Evolutionary conservation across 768 basidiomycete genomes (phyloP).

Genomic region (Pleurotus pulmonarius): DNA sequence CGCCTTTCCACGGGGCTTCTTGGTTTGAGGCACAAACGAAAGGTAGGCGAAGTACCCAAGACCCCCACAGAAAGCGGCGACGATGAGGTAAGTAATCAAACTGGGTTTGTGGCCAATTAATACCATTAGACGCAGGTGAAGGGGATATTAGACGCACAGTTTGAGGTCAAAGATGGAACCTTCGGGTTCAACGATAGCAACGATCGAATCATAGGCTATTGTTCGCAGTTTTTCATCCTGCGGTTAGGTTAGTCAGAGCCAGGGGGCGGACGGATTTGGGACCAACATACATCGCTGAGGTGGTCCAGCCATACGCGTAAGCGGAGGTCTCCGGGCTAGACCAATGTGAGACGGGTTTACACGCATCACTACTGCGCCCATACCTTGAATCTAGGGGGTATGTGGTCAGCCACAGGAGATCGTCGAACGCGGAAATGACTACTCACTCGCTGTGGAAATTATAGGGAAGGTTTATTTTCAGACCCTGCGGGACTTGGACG

Average conservation of each 20-base stretch:
- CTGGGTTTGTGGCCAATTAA: conserved; percentile 18
- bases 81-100: conserved; percentile 70
- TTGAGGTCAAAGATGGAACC: conserved; percentile 75
- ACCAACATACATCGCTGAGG: conserved; percentile 47
- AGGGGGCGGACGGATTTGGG: background rate
- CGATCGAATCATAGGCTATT: conserved; percentile 68
- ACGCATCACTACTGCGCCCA: background rate
- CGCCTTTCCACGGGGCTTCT: conserved; percentile 51
- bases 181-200: conserved; percentile 79
- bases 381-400: conserved; percentile 57
- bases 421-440: background rate
- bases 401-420: conserved; percentile 13
- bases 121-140: background rate
- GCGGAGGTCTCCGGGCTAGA: conserved; percentile 70
- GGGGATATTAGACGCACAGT: conserved; percentile 45
- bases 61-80: conserved; percentile 59
- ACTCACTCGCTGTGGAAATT: conserved; percentile 81
- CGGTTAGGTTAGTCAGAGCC: background rate
- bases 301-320: conserved; percentile 79
- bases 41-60: conserved; percentile 62
- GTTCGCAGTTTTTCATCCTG: conserved; percentile 61
- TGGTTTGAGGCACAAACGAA: conserved; percentile 61
- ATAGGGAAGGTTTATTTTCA: conserved; percentile 66
- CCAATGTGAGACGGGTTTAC: background rate
- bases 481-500: conserved; percentile 47